Base-by-base conservation (phyloP, 2,329 filamentous ascomycete genomes). In the Gaeumannomyces tritici region DNA sequence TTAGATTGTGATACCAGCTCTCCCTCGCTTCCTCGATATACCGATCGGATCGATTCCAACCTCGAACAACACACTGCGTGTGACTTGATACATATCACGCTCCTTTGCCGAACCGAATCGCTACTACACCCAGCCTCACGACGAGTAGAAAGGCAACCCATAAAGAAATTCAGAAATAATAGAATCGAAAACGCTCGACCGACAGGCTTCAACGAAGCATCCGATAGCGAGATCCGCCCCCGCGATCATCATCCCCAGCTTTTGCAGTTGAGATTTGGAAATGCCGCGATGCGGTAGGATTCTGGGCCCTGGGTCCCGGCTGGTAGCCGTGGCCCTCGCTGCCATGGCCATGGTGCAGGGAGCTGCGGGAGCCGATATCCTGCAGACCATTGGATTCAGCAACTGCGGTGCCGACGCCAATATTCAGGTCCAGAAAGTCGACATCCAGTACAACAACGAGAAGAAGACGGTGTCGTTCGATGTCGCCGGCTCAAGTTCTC, bases 301-400 rank as follows among this genome's bases (percentile, higher is more conserved):
- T 18, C 59, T 28, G 24, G 51, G 63, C 58, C 57, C 65, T 54
- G 29, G 59, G 47, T 47, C 67, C 33, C 62, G 66, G 56, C 64
- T 63, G 57, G 66, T 64, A 7, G 55, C 62, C n/a, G 63, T 68
- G 62, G 68, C 64, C 42, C 63, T 64, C 26, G 63, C 63, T 27
- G 62, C 62, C 24, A 59, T 69, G 62, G 67, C 64, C 29, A 62
- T 73, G 61, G 68, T 73, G 21, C 73, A 72, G 59, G 75, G 79
- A 63, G 88, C 82, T 62, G 72, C 89, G 64, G 90, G 84, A 62
- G 81, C 77, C 65, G 86, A 93, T 68, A 79, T 96, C 63, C 83
- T 99, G 63, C 84, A 88, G 71, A 97, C 93, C 28, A 84, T 83
- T 65, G 90, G 92, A 64, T 96, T 95, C 77, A 85, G 80, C 70